These are phyloP conservation scores for Mariannaea sp. DNA, from an alignment of 2,329 filamentous ascomycete genomes.

Conservation along the genomic window DNA sequence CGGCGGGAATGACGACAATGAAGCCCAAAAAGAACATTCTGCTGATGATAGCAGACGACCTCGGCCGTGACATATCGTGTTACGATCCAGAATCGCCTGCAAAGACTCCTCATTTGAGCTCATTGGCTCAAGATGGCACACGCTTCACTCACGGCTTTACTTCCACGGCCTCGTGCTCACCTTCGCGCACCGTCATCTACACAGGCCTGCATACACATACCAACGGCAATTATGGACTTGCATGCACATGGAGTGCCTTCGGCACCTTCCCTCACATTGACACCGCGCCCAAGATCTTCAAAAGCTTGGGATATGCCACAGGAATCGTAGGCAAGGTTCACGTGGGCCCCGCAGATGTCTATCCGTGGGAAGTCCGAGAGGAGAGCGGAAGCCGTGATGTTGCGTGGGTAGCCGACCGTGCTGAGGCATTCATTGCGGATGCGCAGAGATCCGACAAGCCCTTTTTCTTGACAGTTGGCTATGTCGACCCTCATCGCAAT, in stretches of 20 bases:
- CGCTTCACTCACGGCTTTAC: too few relatives aligned
- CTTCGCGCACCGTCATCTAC: too few relatives aligned
- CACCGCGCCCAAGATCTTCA: conserved; percentile 46
- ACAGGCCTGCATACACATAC: neutral
- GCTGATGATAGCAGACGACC: too few relatives aligned
- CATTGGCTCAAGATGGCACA: too few relatives aligned
- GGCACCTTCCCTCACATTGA: conserved; percentile 49
- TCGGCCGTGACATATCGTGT: too few relatives aligned
- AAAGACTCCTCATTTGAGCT: too few relatives aligned
- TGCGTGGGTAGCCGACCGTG: conserved; percentile 43
- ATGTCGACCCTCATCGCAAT: neutral
- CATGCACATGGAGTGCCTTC: conserved; percentile 45
- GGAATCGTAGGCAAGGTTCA: conserved; percentile 55
- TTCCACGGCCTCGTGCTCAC: too few relatives aligned
- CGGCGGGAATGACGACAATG: too few relatives aligned
- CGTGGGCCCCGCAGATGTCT: conserved; percentile 43
- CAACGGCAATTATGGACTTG: conserved; percentile 47
- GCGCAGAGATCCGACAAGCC: conserved; percentile 39
- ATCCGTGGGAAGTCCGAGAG: conserved; percentile 44
- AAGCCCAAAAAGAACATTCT: too few relatives aligned
- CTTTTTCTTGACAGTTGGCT: conserved; percentile 36
- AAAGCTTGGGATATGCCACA: conserved; percentile 46
- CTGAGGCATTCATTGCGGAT: conserved; percentile 44
- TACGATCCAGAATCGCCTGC: too few relatives aligned
- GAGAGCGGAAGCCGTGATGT: conserved; percentile 52